A percentile compares a stretch with the other conserved stretches of the same genome.
Evolutionary conservation across 2,329 filamentous ascomycete species (phyloP).

Genomic region (Stagonosporopsis chrysanthemi): DNA sequence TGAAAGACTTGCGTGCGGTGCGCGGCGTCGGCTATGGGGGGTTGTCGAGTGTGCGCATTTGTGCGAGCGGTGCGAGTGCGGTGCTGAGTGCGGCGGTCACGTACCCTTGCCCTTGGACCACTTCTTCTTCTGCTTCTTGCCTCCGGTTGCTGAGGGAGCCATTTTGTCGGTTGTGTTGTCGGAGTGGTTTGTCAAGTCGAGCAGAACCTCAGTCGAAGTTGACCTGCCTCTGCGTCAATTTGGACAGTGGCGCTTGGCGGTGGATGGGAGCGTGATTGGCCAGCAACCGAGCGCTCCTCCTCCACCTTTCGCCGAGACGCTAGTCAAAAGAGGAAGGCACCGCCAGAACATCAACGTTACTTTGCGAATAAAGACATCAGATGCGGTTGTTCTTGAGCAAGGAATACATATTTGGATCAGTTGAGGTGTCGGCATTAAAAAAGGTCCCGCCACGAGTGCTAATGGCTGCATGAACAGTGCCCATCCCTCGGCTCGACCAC

Average conservation of each 20-base stretch:
- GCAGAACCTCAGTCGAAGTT: conserved; percentile 2
- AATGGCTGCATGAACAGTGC: too few relatives aligned
- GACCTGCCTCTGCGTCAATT: conserved; percentile 1
- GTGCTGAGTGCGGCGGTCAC: conserved; percentile 41
- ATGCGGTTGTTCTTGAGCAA: too few relatives aligned
- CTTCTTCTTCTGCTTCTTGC: conserved; percentile 86
- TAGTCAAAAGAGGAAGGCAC: background rate
- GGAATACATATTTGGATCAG: too few relatives aligned
- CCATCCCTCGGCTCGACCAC: too few relatives aligned
- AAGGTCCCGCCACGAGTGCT: too few relatives aligned
- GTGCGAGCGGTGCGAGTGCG: conserved; percentile 16
- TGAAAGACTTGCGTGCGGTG: background rate
- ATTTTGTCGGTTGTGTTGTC: conserved; percentile 20
- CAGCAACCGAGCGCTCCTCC: background rate
- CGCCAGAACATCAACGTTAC: background rate
- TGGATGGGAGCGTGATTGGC: background rate
- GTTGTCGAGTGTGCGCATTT: conserved; percentile 1
- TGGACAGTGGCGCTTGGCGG: background rate
- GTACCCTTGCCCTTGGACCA: conserved; percentile 71
- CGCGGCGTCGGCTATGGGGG: conserved; percentile 10
- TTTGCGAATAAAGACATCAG: background rate
- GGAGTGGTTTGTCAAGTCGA: conserved; percentile 13
- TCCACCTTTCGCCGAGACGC: background rate
- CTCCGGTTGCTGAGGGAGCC: conserved; percentile 67
- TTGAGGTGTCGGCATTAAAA: too few relatives aligned